Base-by-base conservation (phyloP, 2,329 filamentous ascomycete genomes). In the Dothistroma septosporum region DNA sequence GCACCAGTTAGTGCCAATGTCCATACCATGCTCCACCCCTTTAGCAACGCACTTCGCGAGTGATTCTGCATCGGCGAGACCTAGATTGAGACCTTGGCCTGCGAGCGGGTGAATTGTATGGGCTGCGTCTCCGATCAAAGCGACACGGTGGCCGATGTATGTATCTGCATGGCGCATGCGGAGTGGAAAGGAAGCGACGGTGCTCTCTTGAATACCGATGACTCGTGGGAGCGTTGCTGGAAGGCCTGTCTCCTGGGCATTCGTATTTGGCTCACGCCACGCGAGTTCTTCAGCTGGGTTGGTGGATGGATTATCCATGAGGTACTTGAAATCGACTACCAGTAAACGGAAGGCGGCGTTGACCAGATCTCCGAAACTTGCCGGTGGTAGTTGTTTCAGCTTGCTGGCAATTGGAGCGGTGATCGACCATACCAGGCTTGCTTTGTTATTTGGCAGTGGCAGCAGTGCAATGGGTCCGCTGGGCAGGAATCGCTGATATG, bases 71-170 rank as follows among this genome's bases (percentile, higher is more conserved):
- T 99, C 94, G 19, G 86, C 92, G 64, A 97, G 88, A 1, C 94
- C 94, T 69, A 95, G 89, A 72, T 99, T 99, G 14, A 99, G 81
- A 0, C 94, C 94, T 76, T 97, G 94, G 0, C 94, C 94, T 1
- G 91, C 94, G 4, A 99, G 86, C 0, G 94, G 94, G 74, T 99
- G 94, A 66, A 96, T 87, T 1, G 92, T 96, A 74, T 99, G 94
- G 8, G 94, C 94, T 1, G 94, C 94, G 67, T 99, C 94, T 62
- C 94, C 94, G 37, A 99, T 86, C 0, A 99, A 84, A 0, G 92
- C 94, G 9, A 97, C 81, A n/a, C 94, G 88, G 70, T 96, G 91
- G 44, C 87, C 89, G 47, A 90, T 89, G 73, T 99, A 99, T 1
- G 90, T 91, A 71, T 95, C 90, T n/a, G 93, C 92, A 74, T 99